Conservation (phyloP, 208 protist species). For the Novymonas esmeraldas region DNA sequence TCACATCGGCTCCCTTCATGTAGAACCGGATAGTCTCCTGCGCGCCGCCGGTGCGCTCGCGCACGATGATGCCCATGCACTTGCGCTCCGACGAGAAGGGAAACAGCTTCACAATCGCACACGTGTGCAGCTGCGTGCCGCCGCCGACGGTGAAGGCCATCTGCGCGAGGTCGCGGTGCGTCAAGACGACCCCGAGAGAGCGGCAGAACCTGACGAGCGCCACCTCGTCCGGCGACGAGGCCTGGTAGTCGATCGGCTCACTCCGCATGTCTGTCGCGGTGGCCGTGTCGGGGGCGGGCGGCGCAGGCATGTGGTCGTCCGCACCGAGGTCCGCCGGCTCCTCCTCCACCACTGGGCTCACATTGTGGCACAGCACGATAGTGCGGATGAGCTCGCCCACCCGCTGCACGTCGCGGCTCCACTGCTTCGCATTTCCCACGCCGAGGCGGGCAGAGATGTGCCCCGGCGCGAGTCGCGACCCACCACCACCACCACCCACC, state of each 20-base stretch:
- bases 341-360: constrained; percentile 93
- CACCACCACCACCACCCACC: neutral
- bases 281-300: constrained; percentile 36
- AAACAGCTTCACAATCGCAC: constrained; percentile 96
- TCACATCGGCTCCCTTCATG: constrained; percentile 97
- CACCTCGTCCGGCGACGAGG: constrained; percentile 95
- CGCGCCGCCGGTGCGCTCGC: constrained; percentile 30
- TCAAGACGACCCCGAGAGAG: constrained; percentile 67
- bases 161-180: constrained; percentile 42
- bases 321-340: constrained; percentile 14
- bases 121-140: constrained; percentile 43
- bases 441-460: constrained; percentile 7
- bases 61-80: constrained; percentile 98
- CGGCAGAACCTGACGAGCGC: constrained; percentile 96
- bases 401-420: constrained; percentile 46
- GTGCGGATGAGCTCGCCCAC: constrained; percentile 81
- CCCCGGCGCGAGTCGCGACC: neutral
- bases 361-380: constrained; percentile 97
- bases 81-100: constrained; percentile 98
- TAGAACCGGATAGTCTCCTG: constrained; percentile 68
- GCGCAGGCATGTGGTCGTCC: neutral
- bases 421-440: constrained; percentile 21
- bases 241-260: constrained; percentile 75
- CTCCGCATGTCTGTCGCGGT: constrained; percentile 75
- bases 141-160: constrained; percentile 60